phyloP scores from a whole-genome alignment of 2,329 filamentous ascomycete genomes.

The Kalmusia sp. region DNA sequence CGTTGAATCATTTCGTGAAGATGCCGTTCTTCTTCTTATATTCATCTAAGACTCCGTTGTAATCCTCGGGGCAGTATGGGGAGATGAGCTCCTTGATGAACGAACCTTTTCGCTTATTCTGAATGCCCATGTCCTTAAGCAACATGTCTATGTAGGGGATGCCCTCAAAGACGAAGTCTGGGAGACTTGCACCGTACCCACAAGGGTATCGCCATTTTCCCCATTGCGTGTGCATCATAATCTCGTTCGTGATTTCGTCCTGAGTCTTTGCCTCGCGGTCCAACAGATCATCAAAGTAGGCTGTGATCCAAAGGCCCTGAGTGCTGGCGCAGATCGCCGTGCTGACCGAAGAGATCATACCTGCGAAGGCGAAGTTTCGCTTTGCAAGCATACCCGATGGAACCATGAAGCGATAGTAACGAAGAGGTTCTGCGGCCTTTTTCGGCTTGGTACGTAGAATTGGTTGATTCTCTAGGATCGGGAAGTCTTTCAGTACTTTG shows the following conservation, averaged over 20 bases:
- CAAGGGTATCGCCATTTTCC: conserved; percentile 37
- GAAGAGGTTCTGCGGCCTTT: conserved; percentile 41
- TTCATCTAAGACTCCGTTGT: conserved; percentile 8
- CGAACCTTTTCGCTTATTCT: conserved; percentile 27
- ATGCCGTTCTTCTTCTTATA: neutral
- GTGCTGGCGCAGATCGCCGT: conserved; percentile 37
- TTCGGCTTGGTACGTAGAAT: conserved; percentile 19
- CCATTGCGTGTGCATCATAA: conserved; percentile 39
- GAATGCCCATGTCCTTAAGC: conserved; percentile 32
- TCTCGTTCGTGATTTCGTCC: conserved; percentile 31
- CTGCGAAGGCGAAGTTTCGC: conserved; percentile 51
- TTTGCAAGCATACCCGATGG: conserved; percentile 40
- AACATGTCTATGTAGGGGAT: conserved; percentile 40
- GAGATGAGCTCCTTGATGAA: conserved; percentile 32
- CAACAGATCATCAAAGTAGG: conserved; percentile 66
- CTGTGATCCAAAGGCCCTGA: conserved; percentile 59
- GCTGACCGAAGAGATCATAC: conserved; percentile 44
- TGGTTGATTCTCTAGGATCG: conserved; percentile 61
- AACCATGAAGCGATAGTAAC: conserved; percentile 54
- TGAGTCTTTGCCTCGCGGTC: conserved; percentile 13
- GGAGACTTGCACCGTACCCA: conserved; percentile 36
- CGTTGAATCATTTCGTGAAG: too few species aligned
- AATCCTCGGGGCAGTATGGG: conserved; percentile 34
- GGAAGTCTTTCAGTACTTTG: conserved; percentile 62
- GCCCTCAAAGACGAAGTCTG: conserved; percentile 39